These are phyloP conservation scores for Cladobotryum protrusum DNA, from an alignment of 2,329 filamentous ascomycete species.

Conservation along the genomic window DNA sequence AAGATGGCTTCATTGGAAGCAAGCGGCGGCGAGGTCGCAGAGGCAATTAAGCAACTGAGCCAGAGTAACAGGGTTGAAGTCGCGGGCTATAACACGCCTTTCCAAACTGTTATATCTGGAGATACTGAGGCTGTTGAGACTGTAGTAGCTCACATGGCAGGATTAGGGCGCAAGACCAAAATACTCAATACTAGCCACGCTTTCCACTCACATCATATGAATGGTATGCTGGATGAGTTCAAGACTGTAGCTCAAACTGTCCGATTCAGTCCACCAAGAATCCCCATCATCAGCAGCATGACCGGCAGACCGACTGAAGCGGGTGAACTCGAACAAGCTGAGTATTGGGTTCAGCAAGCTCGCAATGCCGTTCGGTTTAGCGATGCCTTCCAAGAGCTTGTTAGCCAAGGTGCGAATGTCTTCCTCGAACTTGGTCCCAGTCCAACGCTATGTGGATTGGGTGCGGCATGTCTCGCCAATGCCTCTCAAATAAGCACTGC, in stretches of 20 bases:
- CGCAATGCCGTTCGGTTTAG: too few relatives aligned
- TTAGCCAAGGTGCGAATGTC: too few relatives aligned
- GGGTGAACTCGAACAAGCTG: too few relatives aligned
- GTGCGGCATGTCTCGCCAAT: too few relatives aligned
- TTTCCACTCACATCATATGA: constrained; percentile 47
- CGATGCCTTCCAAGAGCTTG: too few relatives aligned
- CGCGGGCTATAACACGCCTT: constrained; percentile 68
- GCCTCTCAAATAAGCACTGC: too few relatives aligned
- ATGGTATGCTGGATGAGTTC: constrained; percentile 50
- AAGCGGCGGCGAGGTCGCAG: constrained; percentile 23
- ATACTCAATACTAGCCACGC: constrained; percentile 43
- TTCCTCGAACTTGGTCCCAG: too few relatives aligned
- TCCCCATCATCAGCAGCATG: constrained; percentile 20
- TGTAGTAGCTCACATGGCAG: too few relatives aligned
- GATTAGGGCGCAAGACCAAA: constrained; percentile 30
- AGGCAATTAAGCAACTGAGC: constrained; percentile 29
- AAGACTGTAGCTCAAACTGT: constrained; percentile 38
- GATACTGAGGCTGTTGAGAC: constrained; percentile 35
- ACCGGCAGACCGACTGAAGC: neutral
- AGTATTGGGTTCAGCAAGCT: too few relatives aligned
- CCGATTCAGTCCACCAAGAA: too few relatives aligned
- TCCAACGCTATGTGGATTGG: too few relatives aligned
- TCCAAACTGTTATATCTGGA: constrained; percentile 62
- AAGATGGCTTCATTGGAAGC: too few relatives aligned
- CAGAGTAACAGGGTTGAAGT: constrained; percentile 35